Conservation (phyloP, 495 filamentous ascomycete genomes). For the Penicillium ochrochloron region DNA sequence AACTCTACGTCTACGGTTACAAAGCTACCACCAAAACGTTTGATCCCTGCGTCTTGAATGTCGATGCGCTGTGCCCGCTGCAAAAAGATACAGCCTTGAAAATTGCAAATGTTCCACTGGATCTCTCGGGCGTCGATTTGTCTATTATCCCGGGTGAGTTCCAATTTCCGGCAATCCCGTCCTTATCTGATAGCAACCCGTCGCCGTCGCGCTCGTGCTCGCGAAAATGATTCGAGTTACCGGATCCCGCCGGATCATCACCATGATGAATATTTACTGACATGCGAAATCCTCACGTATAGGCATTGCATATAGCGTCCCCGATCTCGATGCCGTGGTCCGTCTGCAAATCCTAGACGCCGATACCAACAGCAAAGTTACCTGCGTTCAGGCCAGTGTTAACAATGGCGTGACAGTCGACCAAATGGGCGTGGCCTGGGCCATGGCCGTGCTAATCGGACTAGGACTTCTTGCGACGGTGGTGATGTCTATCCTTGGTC, state of each 20-base stretch:
- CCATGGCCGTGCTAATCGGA: conserved; percentile 80
- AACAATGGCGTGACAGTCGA: conserved; percentile 93
- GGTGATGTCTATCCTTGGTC: conserved; percentile 76
- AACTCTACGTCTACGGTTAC: conserved; percentile 78
- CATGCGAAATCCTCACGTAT: neutral
- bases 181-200: neutral
- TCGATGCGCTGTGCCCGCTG: conserved; percentile 81
- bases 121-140: conserved; percentile 58
- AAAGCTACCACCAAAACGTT: conserved; percentile 60
- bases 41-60: conserved; percentile 68
- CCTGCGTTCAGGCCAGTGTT: conserved; percentile 85
- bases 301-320: conserved; percentile 83
- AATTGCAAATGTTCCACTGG: conserved; percentile 57
- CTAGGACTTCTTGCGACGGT: conserved; percentile 80
- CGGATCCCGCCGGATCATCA: neutral
- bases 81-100: conserved; percentile 41
- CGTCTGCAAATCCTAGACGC: conserved; percentile 73
- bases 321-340: conserved; percentile 87
- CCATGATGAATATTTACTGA: neutral
- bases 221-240: neutral
- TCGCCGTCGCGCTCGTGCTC: neutral
- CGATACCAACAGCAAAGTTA: conserved; percentile 62
- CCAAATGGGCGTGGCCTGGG: conserved; percentile 85
- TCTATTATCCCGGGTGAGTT: conserved; percentile 68
- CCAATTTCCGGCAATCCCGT: neutral